Conservation (phyloP, 2,329 filamentous ascomycete genomes). For the Zymoseptoria passerinii region DNA sequence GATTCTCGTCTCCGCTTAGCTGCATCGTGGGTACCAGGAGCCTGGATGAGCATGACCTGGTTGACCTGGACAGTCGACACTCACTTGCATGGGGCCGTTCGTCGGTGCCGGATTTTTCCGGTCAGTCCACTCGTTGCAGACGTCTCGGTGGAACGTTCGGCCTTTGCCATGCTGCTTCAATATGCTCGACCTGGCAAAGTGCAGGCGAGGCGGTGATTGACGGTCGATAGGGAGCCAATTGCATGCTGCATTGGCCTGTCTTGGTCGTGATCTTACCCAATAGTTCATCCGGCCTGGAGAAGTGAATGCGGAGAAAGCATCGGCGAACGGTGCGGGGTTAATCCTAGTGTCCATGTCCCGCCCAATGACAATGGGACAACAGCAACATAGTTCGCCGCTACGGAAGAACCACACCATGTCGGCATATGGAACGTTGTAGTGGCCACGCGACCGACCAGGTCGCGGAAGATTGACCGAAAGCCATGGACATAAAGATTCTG, state of each 20-base stretch:
- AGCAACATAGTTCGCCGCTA: not conserved
- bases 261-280: not conserved
- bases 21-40: not conserved
- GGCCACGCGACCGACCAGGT: not conserved
- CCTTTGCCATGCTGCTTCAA: not conserved
- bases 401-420: not conserved
- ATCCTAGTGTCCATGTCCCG: not conserved
- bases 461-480: not conserved
- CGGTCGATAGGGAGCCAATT: not conserved
- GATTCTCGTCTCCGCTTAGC: not conserved
- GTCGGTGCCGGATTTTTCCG: not conserved
- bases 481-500: not conserved
- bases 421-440: not conserved
- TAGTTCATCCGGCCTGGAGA: too few relatives aligned
- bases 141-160: not conserved
- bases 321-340: not conserved
- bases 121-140: not conserved
- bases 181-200: not conserved
- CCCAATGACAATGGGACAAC: not conserved
- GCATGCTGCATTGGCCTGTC: too few relatives aligned
- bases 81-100: not conserved
- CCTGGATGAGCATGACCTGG: not conserved
- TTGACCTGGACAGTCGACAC: not conserved
- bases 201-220: not conserved
- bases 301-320: not conserved